Evolutionary conservation across 495 filamentous ascomycete genomes (phyloP), one percentile per base, ranked within the genome.

Genomic region (Penicillium pancosmium): DNA sequence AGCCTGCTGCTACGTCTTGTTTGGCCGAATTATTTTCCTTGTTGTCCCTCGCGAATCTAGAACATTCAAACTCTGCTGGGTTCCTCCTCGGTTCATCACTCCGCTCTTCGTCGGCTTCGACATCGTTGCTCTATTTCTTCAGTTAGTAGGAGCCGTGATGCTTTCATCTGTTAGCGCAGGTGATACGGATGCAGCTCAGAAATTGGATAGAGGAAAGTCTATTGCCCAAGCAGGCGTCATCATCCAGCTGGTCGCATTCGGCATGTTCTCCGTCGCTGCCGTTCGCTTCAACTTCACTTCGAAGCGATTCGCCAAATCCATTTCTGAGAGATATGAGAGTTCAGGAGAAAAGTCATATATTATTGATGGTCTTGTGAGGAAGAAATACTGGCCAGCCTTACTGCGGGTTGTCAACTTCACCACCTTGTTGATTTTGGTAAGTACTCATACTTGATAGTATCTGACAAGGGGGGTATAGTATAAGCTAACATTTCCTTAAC

Each of bases 1-100:
- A 1, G 83, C 81, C 0, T 82, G 80, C 0, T 80, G 82, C 49
- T 86, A 85, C 65, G 78, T 84, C 67, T 61, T 81, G 19, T 80
- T 84, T 50, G 79, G 76, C 0, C 76, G 80, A 8, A 64, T 84
- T 21, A 73, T 84, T 38, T 78, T 77, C 52, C 66, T 77, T 12
- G 69, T 79, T 23, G 74, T 81, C 4, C 79, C 80, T 1, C 60
- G 57, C 7, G 66, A 73, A 25, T 57, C 64, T 31, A 66, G 74
- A 19, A 80, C 78, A 3, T 67, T 70, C 0, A 63, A 55, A 50
- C 60, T 79, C 1, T 72, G 80, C 47, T 83, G 79, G 78, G 71
- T 80, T 1, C 75, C 80, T 5, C 74, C 80, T 0, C 79, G 79
- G 10, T 71, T 61, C 38, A 59, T 72, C 25, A 72, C 66, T 11